Evolutionary conservation across 2,329 filamentous ascomycete genomes (phyloP).

Genomic region (Ascochyta koolunga): DNA sequence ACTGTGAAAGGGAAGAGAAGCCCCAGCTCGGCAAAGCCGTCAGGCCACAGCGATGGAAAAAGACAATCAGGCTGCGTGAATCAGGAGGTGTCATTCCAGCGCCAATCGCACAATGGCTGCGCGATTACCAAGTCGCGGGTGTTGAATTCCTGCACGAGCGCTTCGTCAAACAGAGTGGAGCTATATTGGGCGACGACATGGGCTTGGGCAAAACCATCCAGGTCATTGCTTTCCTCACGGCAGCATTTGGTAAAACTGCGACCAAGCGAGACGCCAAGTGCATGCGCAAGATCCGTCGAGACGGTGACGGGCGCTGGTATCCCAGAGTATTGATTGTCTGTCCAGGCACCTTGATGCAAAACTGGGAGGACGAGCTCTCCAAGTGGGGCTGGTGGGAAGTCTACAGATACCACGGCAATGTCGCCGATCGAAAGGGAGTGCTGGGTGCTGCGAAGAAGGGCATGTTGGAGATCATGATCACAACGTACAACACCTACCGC

Average conservation of each 20-base stretch:
- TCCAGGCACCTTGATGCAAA: conserved; percentile 84
- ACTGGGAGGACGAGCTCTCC: conserved; percentile 86
- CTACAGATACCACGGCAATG: conserved; percentile 76
- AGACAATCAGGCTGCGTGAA: conserved; percentile 75
- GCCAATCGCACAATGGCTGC: conserved; percentile 86
- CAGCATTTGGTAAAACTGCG: conserved; percentile 91
- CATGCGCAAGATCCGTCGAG: conserved; percentile 82
- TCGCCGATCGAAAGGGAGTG: conserved; percentile 69
- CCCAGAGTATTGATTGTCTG: conserved; percentile 84
- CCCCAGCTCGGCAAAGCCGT: conserved; percentile 68
- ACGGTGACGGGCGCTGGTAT: conserved; percentile 71
- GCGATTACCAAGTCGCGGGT: conserved; percentile 89
- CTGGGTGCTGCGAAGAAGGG: conserved; percentile 76
- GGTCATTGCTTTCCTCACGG: conserved; percentile 88
- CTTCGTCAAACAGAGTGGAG: conserved; percentile 90
- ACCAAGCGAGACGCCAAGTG: conserved; percentile 84
- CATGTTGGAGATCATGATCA: conserved; percentile 87
- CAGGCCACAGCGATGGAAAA: conserved; percentile 71
- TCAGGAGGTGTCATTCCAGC: conserved; percentile 85
- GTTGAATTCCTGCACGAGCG: conserved; percentile 83
- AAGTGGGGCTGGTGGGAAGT: conserved; percentile 97
- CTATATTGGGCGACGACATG: conserved; percentile 96
- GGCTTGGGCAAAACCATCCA: conserved; percentile 96
- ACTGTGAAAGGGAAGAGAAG: conserved; percentile 70
- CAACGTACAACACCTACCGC: conserved; percentile 87